Evolutionary conservation across 2,329 filamentous ascomycete genomes (phyloP).

Genomic region (Fusarium odoratissimum): DNA sequence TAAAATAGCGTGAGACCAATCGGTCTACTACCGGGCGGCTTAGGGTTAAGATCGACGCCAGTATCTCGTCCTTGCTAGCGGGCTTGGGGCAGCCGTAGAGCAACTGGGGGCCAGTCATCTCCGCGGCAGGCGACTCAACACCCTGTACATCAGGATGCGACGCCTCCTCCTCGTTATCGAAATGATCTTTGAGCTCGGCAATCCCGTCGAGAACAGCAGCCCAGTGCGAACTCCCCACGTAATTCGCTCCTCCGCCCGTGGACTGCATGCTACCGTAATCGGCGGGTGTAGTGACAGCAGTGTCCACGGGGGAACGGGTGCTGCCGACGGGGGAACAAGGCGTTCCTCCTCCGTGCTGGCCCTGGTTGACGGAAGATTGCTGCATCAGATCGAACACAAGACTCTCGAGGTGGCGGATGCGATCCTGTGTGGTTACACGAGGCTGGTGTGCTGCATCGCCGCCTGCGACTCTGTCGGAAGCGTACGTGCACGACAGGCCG

Average conservation of each 20-base stretch:
- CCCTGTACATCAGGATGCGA: background rate
- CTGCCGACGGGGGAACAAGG: background rate
- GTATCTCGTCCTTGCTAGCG: slow-evolving; percentile 47
- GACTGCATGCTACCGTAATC: slow-evolving; percentile 49
- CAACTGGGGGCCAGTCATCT: slow-evolving; percentile 39
- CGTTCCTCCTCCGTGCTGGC: background rate
- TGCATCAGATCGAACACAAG: slow-evolving; percentile 46
- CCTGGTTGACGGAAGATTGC: slow-evolving; percentile 5
- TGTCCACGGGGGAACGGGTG: background rate
- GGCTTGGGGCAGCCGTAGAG: slow-evolving; percentile 48
- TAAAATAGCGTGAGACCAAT: slow-evolving; percentile 53
- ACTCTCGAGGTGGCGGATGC: slow-evolving; percentile 43
- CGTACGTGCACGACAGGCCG: slow-evolving; percentile 6
- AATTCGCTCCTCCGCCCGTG: slow-evolving; percentile 42
- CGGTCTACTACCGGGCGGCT: slow-evolving; percentile 48
- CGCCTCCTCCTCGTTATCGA: slow-evolving; percentile 46
- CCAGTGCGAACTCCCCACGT: slow-evolving; percentile 55
- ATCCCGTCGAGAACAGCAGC: slow-evolving; percentile 55
- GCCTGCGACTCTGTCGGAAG: background rate
- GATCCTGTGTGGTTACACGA: slow-evolving; percentile 7
- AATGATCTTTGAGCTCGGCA: slow-evolving; percentile 52
- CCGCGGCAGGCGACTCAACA: background rate
- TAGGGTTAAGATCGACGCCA: slow-evolving; percentile 40
- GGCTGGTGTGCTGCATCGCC: background rate
- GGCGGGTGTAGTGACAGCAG: background rate